phyloP scores from a whole-genome alignment of 2,329 filamentous ascomycete genomes.

The Colletotrichum musae region DNA sequence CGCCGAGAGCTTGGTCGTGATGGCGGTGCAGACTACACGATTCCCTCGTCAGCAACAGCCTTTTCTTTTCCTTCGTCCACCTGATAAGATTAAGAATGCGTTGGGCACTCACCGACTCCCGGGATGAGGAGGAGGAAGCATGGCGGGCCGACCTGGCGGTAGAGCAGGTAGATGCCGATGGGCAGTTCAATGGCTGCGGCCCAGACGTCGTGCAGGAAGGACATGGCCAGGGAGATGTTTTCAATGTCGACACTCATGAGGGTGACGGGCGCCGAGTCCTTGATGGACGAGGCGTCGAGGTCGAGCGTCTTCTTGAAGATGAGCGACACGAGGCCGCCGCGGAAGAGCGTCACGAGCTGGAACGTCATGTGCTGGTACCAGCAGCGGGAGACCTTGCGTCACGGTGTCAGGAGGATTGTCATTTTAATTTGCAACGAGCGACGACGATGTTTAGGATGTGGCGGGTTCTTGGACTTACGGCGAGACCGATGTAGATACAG shows the following conservation, averaged over 20 bases:
- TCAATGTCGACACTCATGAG: constrained; percentile 64
- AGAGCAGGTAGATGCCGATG: constrained; percentile 54
- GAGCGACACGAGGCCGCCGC: constrained; percentile 56
- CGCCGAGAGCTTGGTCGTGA: constrained; percentile 41
- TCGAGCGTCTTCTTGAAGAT: constrained; percentile 64
- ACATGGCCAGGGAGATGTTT: constrained; percentile 46
- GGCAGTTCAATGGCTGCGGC: constrained; percentile 54
- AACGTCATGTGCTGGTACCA: constrained; percentile 53
- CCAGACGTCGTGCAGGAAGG: constrained; percentile 55
- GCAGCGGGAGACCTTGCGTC: constrained; percentile 22
- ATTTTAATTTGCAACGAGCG: too few species aligned
- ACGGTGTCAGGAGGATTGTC: too few species aligned
- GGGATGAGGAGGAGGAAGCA: constrained; percentile 49
- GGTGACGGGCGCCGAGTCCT: constrained; percentile 57
- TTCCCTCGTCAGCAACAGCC: constrained; percentile 44
- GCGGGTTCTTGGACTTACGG: constrained; percentile 46
- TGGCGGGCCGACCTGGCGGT: constrained; percentile 51
- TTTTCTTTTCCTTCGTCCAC: neutral
- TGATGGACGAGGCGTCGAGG: constrained; percentile 48
- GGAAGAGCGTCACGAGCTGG: constrained; percentile 54
- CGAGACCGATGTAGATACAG: constrained; percentile 59
- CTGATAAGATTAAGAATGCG: neutral
- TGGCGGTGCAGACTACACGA: constrained; percentile 52
- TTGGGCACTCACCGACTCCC: constrained; percentile 44
- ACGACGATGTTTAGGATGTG: too few species aligned